phyloP scores from a whole-genome alignment of 2,329 filamentous ascomycete species.

The Botrytis squamosa region DNA sequence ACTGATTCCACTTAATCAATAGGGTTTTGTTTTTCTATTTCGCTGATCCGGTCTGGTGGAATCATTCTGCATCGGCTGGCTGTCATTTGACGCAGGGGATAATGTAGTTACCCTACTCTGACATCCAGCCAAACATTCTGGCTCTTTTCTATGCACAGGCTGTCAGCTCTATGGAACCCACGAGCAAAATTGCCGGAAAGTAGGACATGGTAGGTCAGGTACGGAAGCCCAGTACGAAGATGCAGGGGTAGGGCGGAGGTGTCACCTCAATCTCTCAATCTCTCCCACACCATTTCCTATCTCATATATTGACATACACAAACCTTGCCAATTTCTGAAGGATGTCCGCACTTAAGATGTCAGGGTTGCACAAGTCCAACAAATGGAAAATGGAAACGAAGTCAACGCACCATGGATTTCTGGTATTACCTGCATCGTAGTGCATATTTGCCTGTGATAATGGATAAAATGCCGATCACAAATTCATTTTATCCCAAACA shows the following conservation, averaged over 20 bases:
- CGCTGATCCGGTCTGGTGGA: conserved; percentile 12
- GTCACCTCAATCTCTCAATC: background rate
- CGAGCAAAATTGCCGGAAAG: conserved; percentile 17
- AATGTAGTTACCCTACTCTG: conserved; percentile 1
- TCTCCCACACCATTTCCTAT: conserved; percentile 3
- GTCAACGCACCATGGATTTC: conserved; percentile 9
- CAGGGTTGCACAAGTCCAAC: background rate
- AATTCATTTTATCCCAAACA: conserved; percentile 13
- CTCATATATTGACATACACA: conserved; percentile 6
- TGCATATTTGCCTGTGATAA: conserved; percentile 3
- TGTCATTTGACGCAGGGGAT: conserved; percentile 11
- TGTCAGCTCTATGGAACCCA: conserved; percentile 10
- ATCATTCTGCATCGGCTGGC: conserved; percentile 19
- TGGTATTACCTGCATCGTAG: conserved; percentile 10
- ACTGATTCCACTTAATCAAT: background rate
- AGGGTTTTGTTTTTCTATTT: background rate
- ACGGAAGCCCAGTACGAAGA: conserved; percentile 2
- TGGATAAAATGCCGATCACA: conserved; percentile 1
- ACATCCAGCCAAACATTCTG: background rate
- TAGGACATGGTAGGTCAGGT: conserved; percentile 9
- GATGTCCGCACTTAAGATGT: background rate
- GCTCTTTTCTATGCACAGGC: conserved; percentile 10
- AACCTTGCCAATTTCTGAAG: conserved; percentile 11
- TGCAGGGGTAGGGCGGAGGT: conserved; percentile 19
- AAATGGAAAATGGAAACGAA: conserved; percentile 10